phyloP scores from a whole-genome alignment of 495 filamentous ascomycete species.

The Podospora australis region DNA sequence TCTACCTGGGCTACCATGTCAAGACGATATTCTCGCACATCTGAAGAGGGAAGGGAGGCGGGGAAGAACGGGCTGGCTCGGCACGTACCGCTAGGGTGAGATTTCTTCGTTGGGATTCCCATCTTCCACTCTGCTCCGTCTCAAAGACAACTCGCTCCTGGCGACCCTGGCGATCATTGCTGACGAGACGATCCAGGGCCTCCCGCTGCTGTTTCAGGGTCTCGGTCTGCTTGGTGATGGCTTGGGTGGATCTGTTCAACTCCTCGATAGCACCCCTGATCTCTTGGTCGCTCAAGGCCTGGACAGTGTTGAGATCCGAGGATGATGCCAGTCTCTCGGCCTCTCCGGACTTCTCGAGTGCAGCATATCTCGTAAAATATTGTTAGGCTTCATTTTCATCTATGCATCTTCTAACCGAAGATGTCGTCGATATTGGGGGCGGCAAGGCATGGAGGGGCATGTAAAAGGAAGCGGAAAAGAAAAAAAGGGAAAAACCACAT shows the following conservation, averaged over 20 bases:
- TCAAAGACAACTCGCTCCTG: constrained; percentile 27
- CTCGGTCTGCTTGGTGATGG: constrained; percentile 42
- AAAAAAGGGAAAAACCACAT: constrained; percentile 3
- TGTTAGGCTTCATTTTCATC: too few species aligned
- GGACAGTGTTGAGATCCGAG: constrained; percentile 28
- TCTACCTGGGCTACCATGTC: constrained; percentile 26
- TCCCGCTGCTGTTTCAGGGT: constrained; percentile 37
- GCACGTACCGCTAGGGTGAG: constrained; percentile 25
- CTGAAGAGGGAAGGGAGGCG: not conserved
- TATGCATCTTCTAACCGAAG: too few species aligned
- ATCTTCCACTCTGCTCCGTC: constrained; percentile 22
- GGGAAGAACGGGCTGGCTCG: not conserved
- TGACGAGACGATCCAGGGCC: constrained; percentile 33
- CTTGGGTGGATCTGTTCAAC: constrained; percentile 39
- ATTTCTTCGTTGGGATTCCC: constrained; percentile 27
- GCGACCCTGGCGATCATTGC: constrained; percentile 14
- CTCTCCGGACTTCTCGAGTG: constrained; percentile 31
- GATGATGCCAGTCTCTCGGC: constrained; percentile 28
- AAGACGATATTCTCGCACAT: not conserved
- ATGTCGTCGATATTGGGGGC: too few species aligned
- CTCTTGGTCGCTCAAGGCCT: constrained; percentile 32
- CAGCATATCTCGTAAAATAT: constrained; percentile 27
- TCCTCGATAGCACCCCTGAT: constrained; percentile 39
- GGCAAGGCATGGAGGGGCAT: too few species aligned
- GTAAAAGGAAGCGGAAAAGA: too few species aligned